Base-by-base conservation (phyloP, 78 protist species). In the Anaeramoeba ignava region DNA sequence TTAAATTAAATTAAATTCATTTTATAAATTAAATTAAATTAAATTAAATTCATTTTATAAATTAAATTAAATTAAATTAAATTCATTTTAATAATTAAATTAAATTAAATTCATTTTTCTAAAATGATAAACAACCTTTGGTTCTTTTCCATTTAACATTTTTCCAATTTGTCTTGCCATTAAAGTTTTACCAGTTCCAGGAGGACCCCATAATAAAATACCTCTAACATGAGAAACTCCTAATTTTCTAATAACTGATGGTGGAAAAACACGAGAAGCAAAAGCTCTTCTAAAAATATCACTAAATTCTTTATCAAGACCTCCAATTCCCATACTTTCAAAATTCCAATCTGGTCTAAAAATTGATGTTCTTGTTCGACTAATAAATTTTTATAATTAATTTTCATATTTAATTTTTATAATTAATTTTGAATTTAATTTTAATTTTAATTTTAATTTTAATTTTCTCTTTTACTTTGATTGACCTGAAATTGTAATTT, bases 121-220 rank as follows among this genome's bases (percentile, higher is more conserved):
- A n/a, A n/a, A n/a, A n/a, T n/a, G n/a, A n/a, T n/a, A 67, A 31
- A 31, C 38, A 37, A 80, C 17, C 81, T 54, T 78, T 3, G 86
- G 86, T 36, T 84, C 86, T 37, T 80, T 78, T 17, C 96, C 94
- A 84, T 95, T 94, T 73, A 97, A 92, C 98, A 96, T 96, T 88
- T 97, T 94, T 0, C 98, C 98, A 41, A 97, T 96, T 90, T 95
- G 95, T 31, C 99, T 87, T 8, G 99, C 99, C 88, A 97, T 97
- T 83, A 97, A 84, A 36, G 99, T 97, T 91, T 97, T 97, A 27
- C 99, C 99, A 8, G 97, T 93, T 37, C 99, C 99, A 31, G 99
- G 99, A 80, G 99, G 99, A n/a, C 99, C 99, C 82, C 92, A 87
- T 37, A 97, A 89, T 67, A 96, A 78, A 67, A 96, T 92, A 38